A percentile compares a stretch with the other conserved stretches of the same genome.
phyloP scores from a whole-genome alignment of 768 basidiomycete genomes.

The Pulveroboletus frians region DNA sequence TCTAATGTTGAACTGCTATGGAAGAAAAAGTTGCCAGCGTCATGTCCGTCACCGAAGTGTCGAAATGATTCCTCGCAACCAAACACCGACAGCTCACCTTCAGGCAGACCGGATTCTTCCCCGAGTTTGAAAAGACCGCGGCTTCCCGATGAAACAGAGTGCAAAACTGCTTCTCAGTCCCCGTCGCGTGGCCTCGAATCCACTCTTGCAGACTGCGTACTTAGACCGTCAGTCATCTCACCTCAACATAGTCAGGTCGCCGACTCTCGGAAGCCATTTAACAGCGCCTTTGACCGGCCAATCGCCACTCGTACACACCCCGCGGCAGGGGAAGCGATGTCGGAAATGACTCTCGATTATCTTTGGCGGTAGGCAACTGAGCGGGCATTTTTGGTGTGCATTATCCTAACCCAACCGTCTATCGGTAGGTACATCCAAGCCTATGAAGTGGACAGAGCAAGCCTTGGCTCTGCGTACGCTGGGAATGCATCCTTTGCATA shows the following conservation, averaged over 20 bases:
- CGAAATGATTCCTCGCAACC: constrained; percentile 4
- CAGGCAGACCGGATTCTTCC: background rate
- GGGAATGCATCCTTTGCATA: constrained; percentile 29
- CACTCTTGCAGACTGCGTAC: background rate
- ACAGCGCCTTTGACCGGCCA: background rate
- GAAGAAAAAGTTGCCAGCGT: constrained; percentile 19
- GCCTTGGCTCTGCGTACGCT: constrained; percentile 31
- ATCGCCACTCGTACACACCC: background rate
- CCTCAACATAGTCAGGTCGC: background rate
- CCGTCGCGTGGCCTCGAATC: background rate
- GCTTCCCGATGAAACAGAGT: constrained; percentile 1
- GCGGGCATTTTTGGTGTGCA: background rate
- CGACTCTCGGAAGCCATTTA: background rate
- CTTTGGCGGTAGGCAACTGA: constrained; percentile 24
- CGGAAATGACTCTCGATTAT: constrained; percentile 28
- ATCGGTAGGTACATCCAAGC: constrained; percentile 27
- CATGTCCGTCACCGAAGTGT: constrained; percentile 10
- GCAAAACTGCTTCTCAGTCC: background rate
- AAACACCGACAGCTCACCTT: background rate
- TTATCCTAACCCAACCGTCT: constrained; percentile 3
- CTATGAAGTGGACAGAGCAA: constrained; percentile 29
- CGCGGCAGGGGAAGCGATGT: constrained; percentile 20
- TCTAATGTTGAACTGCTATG: background rate
- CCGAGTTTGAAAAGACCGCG: background rate
- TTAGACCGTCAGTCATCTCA: background rate